Percentiles rank a stretch among this genome's conserved stretches.
Evolutionary conservation across 129 eudicot genomes (phyloP).

Genomic region (Glebionis coronaria): DNA sequence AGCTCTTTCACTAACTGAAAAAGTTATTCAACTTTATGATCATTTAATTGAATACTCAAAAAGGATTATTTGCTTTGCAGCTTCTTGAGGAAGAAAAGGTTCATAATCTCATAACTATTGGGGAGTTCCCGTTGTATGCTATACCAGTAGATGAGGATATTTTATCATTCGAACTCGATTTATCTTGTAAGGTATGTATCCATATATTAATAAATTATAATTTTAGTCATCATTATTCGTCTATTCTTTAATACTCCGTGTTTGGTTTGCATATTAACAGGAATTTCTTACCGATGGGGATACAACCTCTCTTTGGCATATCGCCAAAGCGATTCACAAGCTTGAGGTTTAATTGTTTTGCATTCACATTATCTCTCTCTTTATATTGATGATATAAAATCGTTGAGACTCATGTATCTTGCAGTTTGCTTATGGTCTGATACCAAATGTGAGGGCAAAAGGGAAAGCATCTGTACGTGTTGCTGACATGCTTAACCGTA

Average conservation of each 20-base stretch:
- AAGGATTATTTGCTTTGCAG: constrained; percentile 33
- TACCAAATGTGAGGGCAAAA: constrained; percentile 97
- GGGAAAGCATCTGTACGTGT: constrained; percentile 90
- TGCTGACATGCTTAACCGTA: constrained; percentile 78
- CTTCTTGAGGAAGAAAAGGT: constrained; percentile 92
- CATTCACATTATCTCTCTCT: constrained; percentile 16
- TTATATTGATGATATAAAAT: constrained; percentile 2
- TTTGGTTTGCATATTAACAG: constrained; percentile 32
- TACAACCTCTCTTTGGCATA: constrained; percentile 89
- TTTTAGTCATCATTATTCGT: constrained; percentile 4
- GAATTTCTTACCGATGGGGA: constrained; percentile 88
- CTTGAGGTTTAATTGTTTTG: constrained; percentile 67
- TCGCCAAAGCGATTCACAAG: constrained; percentile 95
- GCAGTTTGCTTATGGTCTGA: constrained; percentile 84
- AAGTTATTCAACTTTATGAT: constrained; percentile 1
- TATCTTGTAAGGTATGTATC: constrained; percentile 63
- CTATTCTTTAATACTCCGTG: background rate
- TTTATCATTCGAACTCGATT: constrained; percentile 89
- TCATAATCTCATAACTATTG: constrained; percentile 74
- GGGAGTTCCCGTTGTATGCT: constrained; percentile 85
- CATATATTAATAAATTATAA: constrained; percentile 9
- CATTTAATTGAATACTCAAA: background rate
- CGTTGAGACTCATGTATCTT: constrained; percentile 23
- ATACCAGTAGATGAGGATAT: constrained; percentile 88
- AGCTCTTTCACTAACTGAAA: constrained; percentile 19